Conservation (phyloP, 2,329 filamentous ascomycete species). For the Emergomyces orientalis region DNA sequence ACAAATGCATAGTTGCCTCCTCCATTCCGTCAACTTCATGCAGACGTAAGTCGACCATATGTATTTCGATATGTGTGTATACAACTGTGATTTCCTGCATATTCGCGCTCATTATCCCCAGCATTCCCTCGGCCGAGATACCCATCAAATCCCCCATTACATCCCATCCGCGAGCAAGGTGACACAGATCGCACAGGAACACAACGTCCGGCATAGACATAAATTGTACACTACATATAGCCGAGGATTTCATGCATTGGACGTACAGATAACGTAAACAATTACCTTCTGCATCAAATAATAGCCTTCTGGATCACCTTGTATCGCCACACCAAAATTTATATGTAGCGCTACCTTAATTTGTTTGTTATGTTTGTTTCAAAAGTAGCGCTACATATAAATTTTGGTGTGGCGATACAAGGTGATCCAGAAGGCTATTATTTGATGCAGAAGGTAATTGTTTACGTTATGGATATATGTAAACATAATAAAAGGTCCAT, state of each 20-base stretch:
- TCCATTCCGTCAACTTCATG: background rate
- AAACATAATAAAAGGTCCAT: too few species aligned
- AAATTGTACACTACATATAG: background rate
- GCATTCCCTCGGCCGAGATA: background rate
- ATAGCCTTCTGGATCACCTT: too few species aligned
- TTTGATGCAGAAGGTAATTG: too few species aligned
- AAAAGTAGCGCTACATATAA: too few species aligned
- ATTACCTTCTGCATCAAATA: too few species aligned
- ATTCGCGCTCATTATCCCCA: background rate
- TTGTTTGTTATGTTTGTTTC: too few species aligned
- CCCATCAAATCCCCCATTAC: background rate
- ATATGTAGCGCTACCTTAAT: too few species aligned
- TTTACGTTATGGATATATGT: background rate
- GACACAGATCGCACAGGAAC: background rate
- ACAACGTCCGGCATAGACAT: background rate
- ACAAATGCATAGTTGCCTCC: background rate
- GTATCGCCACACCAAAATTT: too few species aligned
- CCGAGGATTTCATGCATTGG: background rate
- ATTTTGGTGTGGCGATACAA: too few species aligned
- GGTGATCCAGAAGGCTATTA: too few species aligned
- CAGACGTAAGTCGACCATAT: background rate
- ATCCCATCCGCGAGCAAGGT: background rate
- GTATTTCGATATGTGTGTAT: background rate
- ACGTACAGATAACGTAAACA: background rate
- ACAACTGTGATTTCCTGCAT: background rate